Percentiles rank a stretch among this genome's conserved stretches.
Conservation (phyloP, 1,284 basidiomycete species). For the Naganishia cerealis region DNA sequence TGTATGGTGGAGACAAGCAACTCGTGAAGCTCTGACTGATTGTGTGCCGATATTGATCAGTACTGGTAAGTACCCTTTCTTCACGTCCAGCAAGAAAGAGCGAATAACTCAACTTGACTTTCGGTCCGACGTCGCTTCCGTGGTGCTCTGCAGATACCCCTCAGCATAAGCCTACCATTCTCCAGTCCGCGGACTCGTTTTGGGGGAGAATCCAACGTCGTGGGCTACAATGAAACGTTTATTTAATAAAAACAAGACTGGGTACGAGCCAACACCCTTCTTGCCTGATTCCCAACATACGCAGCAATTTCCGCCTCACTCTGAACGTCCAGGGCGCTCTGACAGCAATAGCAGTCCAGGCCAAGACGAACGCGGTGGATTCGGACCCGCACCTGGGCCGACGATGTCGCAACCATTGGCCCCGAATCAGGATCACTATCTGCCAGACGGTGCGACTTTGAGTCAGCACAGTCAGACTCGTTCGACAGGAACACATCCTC, state of each 20-base stretch:
- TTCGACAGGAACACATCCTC: background rate
- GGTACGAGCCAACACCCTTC: slow-evolving; percentile 22
- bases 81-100: too few species aligned
- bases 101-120: background rate
- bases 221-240: slow-evolving; percentile 22
- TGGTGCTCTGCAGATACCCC: background rate
- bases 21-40: slow-evolving; percentile 1
- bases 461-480: background rate
- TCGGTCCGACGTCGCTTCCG: background rate
- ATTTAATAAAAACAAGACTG: slow-evolving; percentile 23
- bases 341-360: background rate
- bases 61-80: slow-evolving; percentile 9
- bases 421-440: background rate
- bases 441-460: background rate
- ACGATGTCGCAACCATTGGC: background rate
- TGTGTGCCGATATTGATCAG: background rate
- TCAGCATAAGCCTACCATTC: background rate
- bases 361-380: background rate
- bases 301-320: background rate
- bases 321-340: background rate
- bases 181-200: background rate
- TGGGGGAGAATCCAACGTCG: background rate
- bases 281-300: slow-evolving; percentile 13
- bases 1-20: slow-evolving; percentile 4
- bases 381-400: background rate